Base-by-base conservation (phyloP, 352 stramenopile species). In the Peronospora farinosa region DNA sequence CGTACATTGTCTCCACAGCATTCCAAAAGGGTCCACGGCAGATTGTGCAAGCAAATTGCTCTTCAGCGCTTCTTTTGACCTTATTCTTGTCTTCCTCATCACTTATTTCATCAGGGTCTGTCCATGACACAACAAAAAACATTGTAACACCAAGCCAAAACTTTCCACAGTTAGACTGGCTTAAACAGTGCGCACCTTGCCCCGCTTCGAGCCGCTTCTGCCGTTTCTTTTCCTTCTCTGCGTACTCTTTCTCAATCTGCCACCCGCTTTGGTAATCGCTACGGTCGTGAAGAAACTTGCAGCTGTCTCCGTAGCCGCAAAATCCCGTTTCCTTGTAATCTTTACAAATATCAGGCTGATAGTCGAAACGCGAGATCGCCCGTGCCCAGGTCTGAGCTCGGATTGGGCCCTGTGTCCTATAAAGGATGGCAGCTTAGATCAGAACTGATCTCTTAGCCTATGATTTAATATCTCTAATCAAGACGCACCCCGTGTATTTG, bases 311-410 rank as follows among this genome's bases (percentile, higher is more conserved):
- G 65, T 97, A 99, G 35, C 96, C 95, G 57, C 96, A 99, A 67
- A 98, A 99, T 21, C 97, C 97, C 6, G 97, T 99, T 44, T 99
- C 95, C 55, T 99, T 99, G 78, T 99, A 99, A 68, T 99, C 97
- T 64, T 99, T 99, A 72, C 97, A 99, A 45, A 99, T 90, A 58
- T 99, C 95, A 2, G 95, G 93, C 65, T 86, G 72, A 70, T 99
- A 99, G 57, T 99, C 96, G 54, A 99, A 98, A 16, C 93, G 85
- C 23, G 72, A 96, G 40, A 97, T 98, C 15, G 91, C 90, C 5
- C 95, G 80, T 3, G 97, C 79, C 71, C 96, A 97, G 2, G 84
- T 95, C 31, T 97, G 79, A 13, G 94, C 95, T n/a, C 88, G 78
- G 19, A 98, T 95, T 5, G 96, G 96, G 7, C 95, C 96, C 54